phyloP scores from a whole-genome alignment of 768 basidiomycete genomes.

The Kwoniella dendrophila region DNA sequence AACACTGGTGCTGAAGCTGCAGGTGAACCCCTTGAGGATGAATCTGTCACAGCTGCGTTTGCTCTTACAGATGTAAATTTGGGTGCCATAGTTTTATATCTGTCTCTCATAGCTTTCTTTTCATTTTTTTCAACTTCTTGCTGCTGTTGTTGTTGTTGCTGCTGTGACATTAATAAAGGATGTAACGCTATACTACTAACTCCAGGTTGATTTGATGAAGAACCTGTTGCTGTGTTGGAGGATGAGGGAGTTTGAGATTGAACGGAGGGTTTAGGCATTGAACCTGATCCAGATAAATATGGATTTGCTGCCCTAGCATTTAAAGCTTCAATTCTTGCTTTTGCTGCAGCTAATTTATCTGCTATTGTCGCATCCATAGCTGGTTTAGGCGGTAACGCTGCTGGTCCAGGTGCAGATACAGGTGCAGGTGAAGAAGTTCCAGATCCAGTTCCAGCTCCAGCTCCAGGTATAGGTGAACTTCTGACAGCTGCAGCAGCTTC shows the following conservation, averaged over 20 bases:
- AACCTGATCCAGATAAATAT: conserved; percentile 62
- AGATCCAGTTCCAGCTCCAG: conserved; percentile 30
- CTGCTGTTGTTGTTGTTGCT: conserved; percentile 10
- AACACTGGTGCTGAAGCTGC: conserved; percentile 61
- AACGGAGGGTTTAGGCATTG: conserved; percentile 29
- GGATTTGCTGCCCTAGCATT: conserved; percentile 79
- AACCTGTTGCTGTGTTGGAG: not conserved
- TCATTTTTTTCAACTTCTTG: conserved; percentile 41
- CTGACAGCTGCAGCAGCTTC: conserved; percentile 29
- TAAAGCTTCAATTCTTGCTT: conserved; percentile 77
- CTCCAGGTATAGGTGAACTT: conserved; percentile 18
- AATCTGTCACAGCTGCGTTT: conserved; percentile 32
- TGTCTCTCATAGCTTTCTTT: conserved; percentile 64
- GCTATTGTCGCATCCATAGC: conserved; percentile 44
- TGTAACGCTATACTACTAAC: conserved; percentile 42
- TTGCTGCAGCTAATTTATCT: conserved; percentile 79
- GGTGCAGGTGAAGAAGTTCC: conserved; percentile 48
- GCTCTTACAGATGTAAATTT: conserved; percentile 96
- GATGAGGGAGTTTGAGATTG: not conserved
- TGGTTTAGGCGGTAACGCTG: conserved; percentile 53
- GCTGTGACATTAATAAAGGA: conserved; percentile 40
- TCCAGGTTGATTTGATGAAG: conserved; percentile 22
- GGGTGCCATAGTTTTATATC: conserved; percentile 96
- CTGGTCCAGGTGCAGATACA: conserved; percentile 60
- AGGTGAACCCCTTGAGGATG: conserved; percentile 59